Evolutionary conservation across 2,329 filamentous ascomycete genomes (phyloP), one percentile per base, ranked within the genome.

Genomic region (Aspergillus viridinutans): DNA sequence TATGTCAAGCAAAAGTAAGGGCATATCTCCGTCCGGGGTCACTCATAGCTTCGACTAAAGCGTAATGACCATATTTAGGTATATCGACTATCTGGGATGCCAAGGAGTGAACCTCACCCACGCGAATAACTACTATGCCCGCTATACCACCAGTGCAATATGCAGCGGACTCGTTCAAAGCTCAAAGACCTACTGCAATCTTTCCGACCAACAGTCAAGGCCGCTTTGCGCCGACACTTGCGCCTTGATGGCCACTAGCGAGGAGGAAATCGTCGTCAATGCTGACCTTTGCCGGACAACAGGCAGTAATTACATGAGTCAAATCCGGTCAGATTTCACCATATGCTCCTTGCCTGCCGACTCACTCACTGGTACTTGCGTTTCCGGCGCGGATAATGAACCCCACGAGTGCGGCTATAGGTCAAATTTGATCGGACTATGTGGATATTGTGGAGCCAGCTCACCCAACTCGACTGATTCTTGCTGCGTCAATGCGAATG

Each of bases 141-240:
- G 94, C 66, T 99, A 93, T 76, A 96, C 93, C 4, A 94, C 86
- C 49, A 94, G 90, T 59, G 88, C 95, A 61, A 83, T 99, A 62
- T 99, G 94, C 82, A 97, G 95, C 80, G 84, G 90, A 63, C 89
- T 99, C 69, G 85, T 99, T 52, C 94, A 99, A 75, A 92, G 91
- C 70, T 97, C 94, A 4, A 85, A 88, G 66, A 71, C 76, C 10
- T 70, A 82, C 26, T 99, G 94, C 75, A 75, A 78, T 21, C 77
- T 95, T 49, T 83, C 87, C 0, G 73, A 80, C n/a, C 76, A 81
- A 29, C 78, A 87, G 45, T 85, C 90, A 4, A 80, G 81, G 57
- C 92, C 94, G 1, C 80, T 97, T 17, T 99, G 94, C 74, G 94
- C 93, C 49, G 89, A 94, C 61, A 88, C 90, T 62, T 99, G 94